Percentiles rank a stretch among this genome's conserved stretches.
Evolutionary conservation across 225 moss, liverwort and hornwort genomes (phyloP).

Genomic region (Bryum argenteum): DNA sequence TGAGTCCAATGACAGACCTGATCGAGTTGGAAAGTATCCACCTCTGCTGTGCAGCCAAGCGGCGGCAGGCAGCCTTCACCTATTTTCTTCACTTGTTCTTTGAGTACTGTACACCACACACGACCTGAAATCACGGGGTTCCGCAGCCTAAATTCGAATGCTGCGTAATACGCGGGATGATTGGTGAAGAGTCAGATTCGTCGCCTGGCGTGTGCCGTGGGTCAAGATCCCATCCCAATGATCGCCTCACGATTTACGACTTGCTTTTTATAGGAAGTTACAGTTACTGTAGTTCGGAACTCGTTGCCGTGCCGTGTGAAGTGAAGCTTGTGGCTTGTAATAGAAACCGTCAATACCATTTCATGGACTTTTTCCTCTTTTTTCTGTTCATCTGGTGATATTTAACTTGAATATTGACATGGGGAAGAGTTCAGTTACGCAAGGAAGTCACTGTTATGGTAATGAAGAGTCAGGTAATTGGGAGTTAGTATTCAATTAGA

Average conservation of each 20-base stretch:
- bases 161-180: neutral
- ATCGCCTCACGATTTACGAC: neutral
- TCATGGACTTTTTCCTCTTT: too few species aligned
- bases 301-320: too few species aligned
- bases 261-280: neutral
- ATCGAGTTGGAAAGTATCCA: neutral
- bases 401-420: too few species aligned
- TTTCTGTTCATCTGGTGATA: too few species aligned
- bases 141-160: neutral
- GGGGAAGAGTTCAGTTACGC: too few species aligned
- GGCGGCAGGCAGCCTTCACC: slow-evolving; percentile 1
- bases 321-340: too few species aligned
- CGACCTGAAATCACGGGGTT: neutral
- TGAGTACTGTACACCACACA: neutral
- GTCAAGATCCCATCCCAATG: neutral
- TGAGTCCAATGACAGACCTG: neutral
- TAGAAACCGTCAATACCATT: too few species aligned
- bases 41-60: neutral
- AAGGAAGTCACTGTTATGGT: too few species aligned
- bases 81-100: neutral
- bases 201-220: neutral
- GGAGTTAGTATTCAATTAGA: too few species aligned
- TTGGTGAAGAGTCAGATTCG: neutral
- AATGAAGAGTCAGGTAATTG: too few species aligned
- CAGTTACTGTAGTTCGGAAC: too few species aligned